Percentiles rank a stretch among this genome's conserved stretches.
Conservation (phyloP, 2,329 filamentous ascomycete genomes). For the Tolypocladium amazonense region DNA sequence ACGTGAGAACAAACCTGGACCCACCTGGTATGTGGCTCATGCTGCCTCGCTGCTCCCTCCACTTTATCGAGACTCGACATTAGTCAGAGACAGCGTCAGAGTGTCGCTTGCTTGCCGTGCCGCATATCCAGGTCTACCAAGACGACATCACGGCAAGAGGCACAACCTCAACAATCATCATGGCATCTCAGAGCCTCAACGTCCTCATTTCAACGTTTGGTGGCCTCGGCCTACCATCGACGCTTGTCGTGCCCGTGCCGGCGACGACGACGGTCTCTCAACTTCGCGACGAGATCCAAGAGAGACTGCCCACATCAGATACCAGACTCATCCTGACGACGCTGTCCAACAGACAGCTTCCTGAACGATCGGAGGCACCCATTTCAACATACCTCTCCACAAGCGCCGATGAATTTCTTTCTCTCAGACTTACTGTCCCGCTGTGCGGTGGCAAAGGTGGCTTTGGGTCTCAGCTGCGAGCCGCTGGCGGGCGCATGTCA, state of each 20-base stretch:
- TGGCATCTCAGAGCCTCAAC: conserved; percentile 56
- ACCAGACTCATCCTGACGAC: conserved; percentile 71
- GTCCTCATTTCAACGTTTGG: conserved; percentile 77
- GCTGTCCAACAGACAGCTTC: conserved; percentile 62
- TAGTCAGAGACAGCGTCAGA: background rate
- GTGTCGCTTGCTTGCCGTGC: background rate
- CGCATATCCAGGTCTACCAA: background rate
- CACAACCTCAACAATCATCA: conserved; percentile 17
- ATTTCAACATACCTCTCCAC: conserved; percentile 52
- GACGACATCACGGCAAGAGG: background rate
- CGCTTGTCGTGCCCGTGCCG: conserved; percentile 64
- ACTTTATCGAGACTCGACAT: background rate
- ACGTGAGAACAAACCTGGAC: conserved; percentile 17
- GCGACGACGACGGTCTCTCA: conserved; percentile 55
- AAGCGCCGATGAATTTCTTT: conserved; percentile 57
- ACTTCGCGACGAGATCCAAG: conserved; percentile 52
- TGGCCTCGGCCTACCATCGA: conserved; percentile 73
- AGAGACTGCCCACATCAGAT: conserved; percentile 46
- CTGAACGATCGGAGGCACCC: conserved; percentile 37
- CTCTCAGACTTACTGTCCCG: conserved; percentile 68
- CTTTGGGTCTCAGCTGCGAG: conserved; percentile 93
- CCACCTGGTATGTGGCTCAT: background rate
- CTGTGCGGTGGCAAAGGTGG: conserved; percentile 92
- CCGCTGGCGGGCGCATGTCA: conserved; percentile 95
- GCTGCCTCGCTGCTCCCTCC: background rate